Base-by-base conservation (phyloP, 352 stramenopile genomes). In the Lagenidium giganteum region DNA sequence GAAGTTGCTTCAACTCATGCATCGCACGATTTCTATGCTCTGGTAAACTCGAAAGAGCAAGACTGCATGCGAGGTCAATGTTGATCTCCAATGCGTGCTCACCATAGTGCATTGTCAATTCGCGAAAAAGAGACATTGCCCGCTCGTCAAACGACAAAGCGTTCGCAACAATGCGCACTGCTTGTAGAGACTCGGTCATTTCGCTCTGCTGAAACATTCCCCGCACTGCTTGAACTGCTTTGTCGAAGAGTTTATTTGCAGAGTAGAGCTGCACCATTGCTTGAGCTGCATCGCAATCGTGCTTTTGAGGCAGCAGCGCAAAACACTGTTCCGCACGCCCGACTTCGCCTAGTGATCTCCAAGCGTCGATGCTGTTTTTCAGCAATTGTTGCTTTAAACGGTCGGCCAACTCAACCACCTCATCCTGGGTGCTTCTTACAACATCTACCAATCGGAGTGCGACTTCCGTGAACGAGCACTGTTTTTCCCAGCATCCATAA, bases 321-420 rank as follows among this genome's bases (percentile, higher is more conserved):
- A 69, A 92, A 31, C 74, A 88, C 12, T 54, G 53, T 52, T 92
- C 76, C 27, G 79, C 70, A 56, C 65, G 64, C 27, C 80, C 61
- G 18, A 83, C 47, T 27, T 89, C 76, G 29, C 51, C 51, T 23
- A 57, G 60, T 13, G 49, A 41, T n/a, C 60, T 65, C 11, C 85
- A 54, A n/a, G 76, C 69, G 9, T 60, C 42, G 31, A 89, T 36
- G 11, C 81, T 54, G 41, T 75, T 80, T 4, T 55, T 12, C 17
- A 92, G 39, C 11, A 76, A 47, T 5, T 51, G 30, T 22, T 69
- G 65, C 27, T 79, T 86, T 34, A 81, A 80, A 8, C 44, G 35
- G 4, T 16, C 20, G 13, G 70, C 27, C 13, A 47, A 37, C 13
- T 55, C 41, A 0, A 54, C 42, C 24, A 70, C 49, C 4, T 18